Base-by-base conservation (phyloP, 495 filamentous ascomycete species). In the Annulohypoxylon maeteangense region DNA sequence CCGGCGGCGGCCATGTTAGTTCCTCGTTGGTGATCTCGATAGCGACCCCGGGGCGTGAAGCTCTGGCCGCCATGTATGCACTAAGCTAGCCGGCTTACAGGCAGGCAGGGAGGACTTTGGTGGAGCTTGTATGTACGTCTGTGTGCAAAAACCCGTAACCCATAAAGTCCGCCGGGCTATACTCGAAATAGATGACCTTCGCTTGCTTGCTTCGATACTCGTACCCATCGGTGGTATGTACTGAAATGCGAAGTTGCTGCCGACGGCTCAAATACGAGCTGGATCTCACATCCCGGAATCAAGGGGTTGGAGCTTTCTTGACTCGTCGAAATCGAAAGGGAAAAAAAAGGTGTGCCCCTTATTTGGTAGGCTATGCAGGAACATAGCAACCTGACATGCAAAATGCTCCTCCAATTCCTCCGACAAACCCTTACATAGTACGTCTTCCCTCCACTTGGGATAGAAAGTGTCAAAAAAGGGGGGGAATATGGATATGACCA, bases 231-330 rank as follows among this genome's bases (percentile, higher is more conserved):
- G 56, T 53, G 36, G 51, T 57, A 57, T 57, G 63, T 67, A 65
- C 59, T 54, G 53, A 51, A 58, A 34, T 70, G 56, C 45, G 61
- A 56, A 64, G 54, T 54, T 68, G 56, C 62, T 60, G 53, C 62
- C 48, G 64, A 65, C 34, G 51, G 47, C 14, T 62, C 62, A 51
- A 75, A 77, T 77, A 77, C 75, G 75, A 77, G 68, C 63, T 65
- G 40, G 67, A 31, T 44, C 64, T 61, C 45, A 54, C 62, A 67
- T 62, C 55, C 60, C 44, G 61, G 72, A 50, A 67, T 57, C 32
- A 57, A 66, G 36, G 45, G 66, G 48, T 23, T 68, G 31, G 55
- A 38, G 61, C 55, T 22, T 51, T 58, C 34, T 56, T n/a, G 27
- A 65, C 29, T 61, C 44, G 67, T 69, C 42, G 29, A 20, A 44